phyloP scores from a whole-genome alignment of 2,329 filamentous ascomycete species.

The Phialocephala sp. region DNA sequence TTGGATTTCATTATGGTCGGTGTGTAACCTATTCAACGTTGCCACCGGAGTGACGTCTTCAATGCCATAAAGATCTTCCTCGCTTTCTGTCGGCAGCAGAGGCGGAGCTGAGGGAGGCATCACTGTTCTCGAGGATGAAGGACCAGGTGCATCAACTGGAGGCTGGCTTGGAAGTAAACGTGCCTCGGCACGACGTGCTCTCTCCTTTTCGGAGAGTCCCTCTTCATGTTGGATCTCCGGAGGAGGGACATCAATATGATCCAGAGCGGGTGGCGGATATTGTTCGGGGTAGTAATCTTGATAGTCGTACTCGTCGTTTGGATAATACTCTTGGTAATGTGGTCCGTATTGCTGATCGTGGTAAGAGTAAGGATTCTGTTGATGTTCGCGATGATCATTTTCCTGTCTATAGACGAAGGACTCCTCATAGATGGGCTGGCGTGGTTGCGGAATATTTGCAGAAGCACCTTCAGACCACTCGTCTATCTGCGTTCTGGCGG shows the following conservation, averaged over 20 bases:
- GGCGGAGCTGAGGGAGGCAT: slow-evolving; percentile 50
- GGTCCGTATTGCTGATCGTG: slow-evolving; percentile 42
- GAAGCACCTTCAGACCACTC: slow-evolving; percentile 31
- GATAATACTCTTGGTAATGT: slow-evolving; percentile 35
- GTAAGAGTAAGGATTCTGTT: slow-evolving; percentile 40
- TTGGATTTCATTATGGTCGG: slow-evolving; percentile 5
- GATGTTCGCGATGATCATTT: slow-evolving; percentile 22
- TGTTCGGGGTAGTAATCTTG: slow-evolving; percentile 22
- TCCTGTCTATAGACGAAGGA: slow-evolving; percentile 15
- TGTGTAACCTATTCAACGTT: slow-evolving; percentile 26
- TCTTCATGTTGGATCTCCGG: slow-evolving; percentile 66
- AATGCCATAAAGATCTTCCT: slow-evolving; percentile 59
- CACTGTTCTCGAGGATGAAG: slow-evolving; percentile 47
- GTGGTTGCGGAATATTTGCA: slow-evolving; percentile 23
- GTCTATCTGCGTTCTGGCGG: slow-evolving; percentile 23
- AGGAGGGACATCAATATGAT: slow-evolving; percentile 61
- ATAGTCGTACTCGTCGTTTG: slow-evolving; percentile 21
- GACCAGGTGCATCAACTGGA: slow-evolving; percentile 52
- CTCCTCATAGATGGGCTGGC: slow-evolving; percentile 36
- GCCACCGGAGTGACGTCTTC: slow-evolving; percentile 46
- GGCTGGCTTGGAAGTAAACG: slow-evolving; percentile 83
- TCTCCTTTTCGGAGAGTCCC: slow-evolving; percentile 80
- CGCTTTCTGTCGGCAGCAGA: slow-evolving; percentile 42
- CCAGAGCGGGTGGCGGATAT: slow-evolving; percentile 40
- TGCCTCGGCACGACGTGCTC: slow-evolving; percentile 76